Evolutionary conservation across 2,329 filamentous ascomycete genomes (phyloP).

Genomic region (Fusarium pininemorale): DNA sequence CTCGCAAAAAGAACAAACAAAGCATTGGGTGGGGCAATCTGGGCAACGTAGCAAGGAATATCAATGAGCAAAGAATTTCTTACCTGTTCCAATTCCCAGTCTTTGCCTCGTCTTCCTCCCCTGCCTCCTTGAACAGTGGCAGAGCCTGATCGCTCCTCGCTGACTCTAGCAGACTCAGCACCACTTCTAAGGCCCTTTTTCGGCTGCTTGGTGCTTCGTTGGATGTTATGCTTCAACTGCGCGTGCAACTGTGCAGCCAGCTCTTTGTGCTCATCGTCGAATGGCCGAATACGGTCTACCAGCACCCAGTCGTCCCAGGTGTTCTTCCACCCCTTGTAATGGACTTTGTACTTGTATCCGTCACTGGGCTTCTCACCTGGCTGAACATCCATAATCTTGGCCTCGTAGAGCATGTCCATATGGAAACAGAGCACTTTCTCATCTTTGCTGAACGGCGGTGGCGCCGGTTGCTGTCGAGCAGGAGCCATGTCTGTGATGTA

Average conservation of each 20-base stretch:
- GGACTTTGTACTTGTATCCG: conserved; percentile 87
- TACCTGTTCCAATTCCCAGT: conserved; percentile 86
- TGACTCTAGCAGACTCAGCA: conserved; percentile 69
- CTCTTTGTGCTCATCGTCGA: conserved; percentile 94
- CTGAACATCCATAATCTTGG: conserved; percentile 87
- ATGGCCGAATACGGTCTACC: conserved; percentile 91
- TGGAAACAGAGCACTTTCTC: conserved; percentile 98
- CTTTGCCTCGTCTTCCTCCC: conserved; percentile 77
- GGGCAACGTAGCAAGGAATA: not conserved
- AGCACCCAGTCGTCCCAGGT: conserved; percentile 99
- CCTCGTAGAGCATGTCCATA: conserved; percentile 96
- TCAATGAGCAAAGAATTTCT: conserved; percentile 44
- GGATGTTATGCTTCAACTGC: conserved; percentile 70
- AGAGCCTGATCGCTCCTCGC: conserved; percentile 76
- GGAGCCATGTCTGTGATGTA: conserved; percentile 51
- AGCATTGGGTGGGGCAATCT: not conserved
- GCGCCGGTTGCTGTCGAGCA: conserved; percentile 53
- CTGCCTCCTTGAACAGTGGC: conserved; percentile 68
- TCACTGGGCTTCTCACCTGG: conserved; percentile 73
- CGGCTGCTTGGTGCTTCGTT: conserved; percentile 61
- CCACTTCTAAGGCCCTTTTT: conserved; percentile 57
- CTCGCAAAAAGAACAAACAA: not conserved
- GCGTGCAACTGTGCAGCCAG: conserved; percentile 78
- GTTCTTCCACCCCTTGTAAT: conserved; percentile 99
- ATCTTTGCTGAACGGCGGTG: conserved; percentile 73